Percentiles rank a stretch among this genome's conserved stretches.
Conservation (phyloP, 1,139 yeast genomes). For the Kodamaea derodonti region DNA sequence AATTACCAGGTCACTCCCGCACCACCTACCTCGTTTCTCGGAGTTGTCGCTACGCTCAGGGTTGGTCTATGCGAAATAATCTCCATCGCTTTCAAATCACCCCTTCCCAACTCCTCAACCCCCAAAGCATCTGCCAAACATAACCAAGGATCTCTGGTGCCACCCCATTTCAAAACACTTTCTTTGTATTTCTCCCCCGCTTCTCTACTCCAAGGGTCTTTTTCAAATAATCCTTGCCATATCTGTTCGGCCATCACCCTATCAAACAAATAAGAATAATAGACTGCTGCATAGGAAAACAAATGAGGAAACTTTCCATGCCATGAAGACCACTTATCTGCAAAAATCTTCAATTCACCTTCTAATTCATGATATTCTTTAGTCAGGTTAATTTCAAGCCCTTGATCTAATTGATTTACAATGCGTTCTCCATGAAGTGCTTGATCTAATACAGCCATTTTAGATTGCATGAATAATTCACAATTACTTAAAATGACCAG, state of each 20-base stretch:
- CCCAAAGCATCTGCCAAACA: constrained; percentile 79
- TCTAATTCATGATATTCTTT: constrained; percentile 66
- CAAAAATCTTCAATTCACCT: constrained; percentile 47
- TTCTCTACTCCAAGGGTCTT: constrained; percentile 64
- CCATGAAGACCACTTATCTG: constrained; percentile 74
- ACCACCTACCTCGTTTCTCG: too few relatives aligned
- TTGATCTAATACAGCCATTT: constrained; percentile 89
- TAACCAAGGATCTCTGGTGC: constrained; percentile 85
- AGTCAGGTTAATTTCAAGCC: constrained; percentile 44
- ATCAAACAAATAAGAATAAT: constrained; percentile 88
- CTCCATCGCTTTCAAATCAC: constrained; percentile 75
- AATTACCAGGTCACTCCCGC: too few relatives aligned
- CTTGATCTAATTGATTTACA: constrained; percentile 22
- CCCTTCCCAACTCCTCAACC: constrained; percentile 53
- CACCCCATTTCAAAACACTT: constrained; percentile 87
- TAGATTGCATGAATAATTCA: constrained; percentile 82
- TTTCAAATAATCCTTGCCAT: constrained; percentile 68
- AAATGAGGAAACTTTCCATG: constrained; percentile 93
- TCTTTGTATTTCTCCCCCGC: constrained; percentile 75
- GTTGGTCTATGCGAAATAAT: too few relatives aligned
- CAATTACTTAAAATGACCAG: constrained; percentile 57
- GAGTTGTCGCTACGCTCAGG: too few relatives aligned
- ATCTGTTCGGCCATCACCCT: constrained; percentile 87
- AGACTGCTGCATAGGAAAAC: constrained; percentile 90
- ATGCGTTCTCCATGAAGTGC: constrained; percentile 53